Conservation (phyloP, 1,139 yeast species). For the Dujonia santamariae region DNA sequence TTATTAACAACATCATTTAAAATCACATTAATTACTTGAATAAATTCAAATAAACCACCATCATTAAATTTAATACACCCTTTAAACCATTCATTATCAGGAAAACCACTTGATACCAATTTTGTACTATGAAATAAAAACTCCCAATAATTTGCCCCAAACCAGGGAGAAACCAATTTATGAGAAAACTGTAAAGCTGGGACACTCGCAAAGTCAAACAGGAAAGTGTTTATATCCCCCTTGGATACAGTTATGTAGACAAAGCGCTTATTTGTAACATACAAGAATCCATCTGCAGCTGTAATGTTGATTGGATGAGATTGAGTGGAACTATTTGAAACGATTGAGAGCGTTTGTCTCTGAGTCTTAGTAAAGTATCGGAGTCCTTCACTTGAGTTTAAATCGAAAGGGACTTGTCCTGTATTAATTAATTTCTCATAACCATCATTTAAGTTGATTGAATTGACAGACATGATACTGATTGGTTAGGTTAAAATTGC, state of each 20-base stretch:
- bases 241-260: slow-evolving; percentile 34
- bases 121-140: slow-evolving; percentile 36
- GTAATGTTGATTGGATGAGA: slow-evolving; percentile 18
- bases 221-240: slow-evolving; percentile 40
- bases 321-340: slow-evolving; percentile 11
- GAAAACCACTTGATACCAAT: slow-evolving; percentile 42
- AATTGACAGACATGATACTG: slow-evolving; percentile 32
- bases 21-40: slow-evolving; percentile 22
- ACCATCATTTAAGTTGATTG: slow-evolving; percentile 22
- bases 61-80: slow-evolving; percentile 41
- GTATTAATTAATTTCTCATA: slow-evolving; percentile 16
- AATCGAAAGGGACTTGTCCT: slow-evolving; percentile 22
- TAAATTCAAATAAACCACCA: slow-evolving; percentile 47
- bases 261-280: slow-evolving; percentile 34
- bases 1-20: slow-evolving; percentile 34
- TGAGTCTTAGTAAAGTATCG: slow-evolving; percentile 18
- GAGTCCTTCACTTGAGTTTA: slow-evolving; percentile 18
- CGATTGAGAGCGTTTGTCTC: slow-evolving; percentile 22
- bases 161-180: slow-evolving; percentile 49
- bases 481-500: too few species aligned
- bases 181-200: slow-evolving; percentile 29
- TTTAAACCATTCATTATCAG: slow-evolving; percentile 35
- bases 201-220: slow-evolving; percentile 24
- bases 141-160: slow-evolving; percentile 52
- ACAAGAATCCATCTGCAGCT: slow-evolving; percentile 34